phyloP scores from a whole-genome alignment of 768 basidiomycete genomes.

The Amanita polypyramis region DNA sequence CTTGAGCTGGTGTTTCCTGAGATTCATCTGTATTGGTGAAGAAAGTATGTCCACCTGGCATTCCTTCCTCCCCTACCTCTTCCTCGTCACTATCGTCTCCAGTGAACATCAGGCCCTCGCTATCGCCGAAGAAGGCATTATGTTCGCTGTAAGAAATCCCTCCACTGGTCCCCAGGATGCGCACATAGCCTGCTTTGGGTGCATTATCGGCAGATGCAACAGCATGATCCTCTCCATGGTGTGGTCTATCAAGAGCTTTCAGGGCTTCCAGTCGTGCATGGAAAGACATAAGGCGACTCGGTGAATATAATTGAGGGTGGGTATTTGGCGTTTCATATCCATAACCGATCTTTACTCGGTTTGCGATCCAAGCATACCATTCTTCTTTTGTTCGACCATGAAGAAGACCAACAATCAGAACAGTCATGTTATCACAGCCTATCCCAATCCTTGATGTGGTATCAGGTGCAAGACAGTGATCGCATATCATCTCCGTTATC shows the following conservation, averaged over 20 bases:
- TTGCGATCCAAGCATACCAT: constrained; percentile 85
- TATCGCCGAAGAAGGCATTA: constrained; percentile 39
- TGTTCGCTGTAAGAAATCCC: constrained; percentile 57
- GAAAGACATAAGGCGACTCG: constrained; percentile 52
- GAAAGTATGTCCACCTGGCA: constrained; percentile 28
- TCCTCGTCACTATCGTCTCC: constrained; percentile 57
- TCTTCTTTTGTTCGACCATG: constrained; percentile 82
- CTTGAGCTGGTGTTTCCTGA: constrained; percentile 31
- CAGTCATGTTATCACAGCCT: constrained; percentile 99
- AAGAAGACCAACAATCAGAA: constrained; percentile 82
- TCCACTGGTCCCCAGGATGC: constrained; percentile 42
- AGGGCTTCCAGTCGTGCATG: constrained; percentile 49
- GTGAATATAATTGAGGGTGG: constrained; percentile 69
- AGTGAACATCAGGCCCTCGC: constrained; percentile 50
- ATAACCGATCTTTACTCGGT: constrained; percentile 65
- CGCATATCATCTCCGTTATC: constrained; percentile 84
- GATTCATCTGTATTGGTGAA: constrained; percentile 33
- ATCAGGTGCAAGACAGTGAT: constrained; percentile 90
- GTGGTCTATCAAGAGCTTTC: constrained; percentile 27
- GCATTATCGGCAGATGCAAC: constrained; percentile 22
- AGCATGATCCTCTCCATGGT: constrained; percentile 21
- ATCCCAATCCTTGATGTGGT: constrained; percentile 85
- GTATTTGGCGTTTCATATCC: constrained; percentile 71
- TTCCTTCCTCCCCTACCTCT: constrained; percentile 42
- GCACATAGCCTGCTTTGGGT: constrained; percentile 39